Conservation (phyloP, 768 basidiomycete species). For the Tubosaeta sp. region DNA sequence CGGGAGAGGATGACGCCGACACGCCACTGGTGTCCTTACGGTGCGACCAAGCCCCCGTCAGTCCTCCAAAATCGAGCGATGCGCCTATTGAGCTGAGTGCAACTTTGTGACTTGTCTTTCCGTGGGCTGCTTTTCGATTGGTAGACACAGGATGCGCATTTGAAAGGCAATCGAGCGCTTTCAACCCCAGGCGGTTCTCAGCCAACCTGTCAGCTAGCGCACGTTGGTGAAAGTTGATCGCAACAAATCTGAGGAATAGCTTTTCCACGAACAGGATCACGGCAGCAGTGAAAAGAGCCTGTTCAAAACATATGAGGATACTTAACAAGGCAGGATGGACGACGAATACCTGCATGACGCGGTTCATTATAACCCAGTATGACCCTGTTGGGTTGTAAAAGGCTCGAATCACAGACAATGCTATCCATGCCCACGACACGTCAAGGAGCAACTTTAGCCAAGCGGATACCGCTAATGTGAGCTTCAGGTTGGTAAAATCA, state of each 20-base stretch:
- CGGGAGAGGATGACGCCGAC: conserved; percentile 3
- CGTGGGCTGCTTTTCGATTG: conserved; percentile 36
- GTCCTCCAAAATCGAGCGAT: conserved; percentile 32
- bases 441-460: conserved; percentile 72
- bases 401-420: conserved; percentile 57
- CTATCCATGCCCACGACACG: conserved; percentile 70
- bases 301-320: conserved; percentile 7
- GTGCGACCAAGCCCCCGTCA: conserved; percentile 11
- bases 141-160: conserved; percentile 49
- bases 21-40: conserved; percentile 10
- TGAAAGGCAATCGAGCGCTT: conserved; percentile 67
- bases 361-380: conserved; percentile 68
- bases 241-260: conserved; percentile 67
- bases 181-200: conserved; percentile 67
- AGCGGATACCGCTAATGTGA: conserved; percentile 60
- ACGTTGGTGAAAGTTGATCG: conserved; percentile 76
- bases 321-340: conserved; percentile 2
- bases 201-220: conserved; percentile 69
- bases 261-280: conserved; percentile 50
- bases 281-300: conserved; percentile 43
- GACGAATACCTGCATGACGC: conserved; percentile 57
- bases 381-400: conserved; percentile 55
- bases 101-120: conserved; percentile 45
- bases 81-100: conserved; percentile 34
- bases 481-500: conserved; percentile 33